Evolutionary conservation across 139 green algal species (phyloP).

Genomic region (Chlorokybus atmophyticus): DNA sequence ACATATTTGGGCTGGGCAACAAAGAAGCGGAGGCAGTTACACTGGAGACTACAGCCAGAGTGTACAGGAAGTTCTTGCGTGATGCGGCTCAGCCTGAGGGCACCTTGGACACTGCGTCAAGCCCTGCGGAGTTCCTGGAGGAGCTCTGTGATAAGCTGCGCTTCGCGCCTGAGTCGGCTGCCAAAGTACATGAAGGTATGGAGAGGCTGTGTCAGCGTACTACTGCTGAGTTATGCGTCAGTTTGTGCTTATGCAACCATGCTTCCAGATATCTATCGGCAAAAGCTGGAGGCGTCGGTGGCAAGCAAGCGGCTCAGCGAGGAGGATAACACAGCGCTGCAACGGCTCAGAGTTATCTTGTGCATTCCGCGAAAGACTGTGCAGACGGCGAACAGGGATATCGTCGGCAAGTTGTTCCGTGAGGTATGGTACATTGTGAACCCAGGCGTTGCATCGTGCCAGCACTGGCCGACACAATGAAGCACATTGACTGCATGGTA

Average conservation of each 20-base stretch:
- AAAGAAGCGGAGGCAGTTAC: constrained; percentile 54
- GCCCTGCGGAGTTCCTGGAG: constrained; percentile 51
- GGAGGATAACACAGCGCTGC: constrained; percentile 55
- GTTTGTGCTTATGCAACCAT: too few species aligned
- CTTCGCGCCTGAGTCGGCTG: constrained; percentile 59
- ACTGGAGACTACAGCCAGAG: constrained; percentile 42
- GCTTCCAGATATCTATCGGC: constrained; percentile 49
- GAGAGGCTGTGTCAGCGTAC: too few species aligned
- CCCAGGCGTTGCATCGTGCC: too few species aligned
- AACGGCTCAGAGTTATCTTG: constrained; percentile 61
- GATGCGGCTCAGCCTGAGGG: constrained; percentile 22
- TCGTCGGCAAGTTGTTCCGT: constrained; percentile 46
- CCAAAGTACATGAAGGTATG: constrained; percentile 53
- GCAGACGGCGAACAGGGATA: constrained; percentile 38
- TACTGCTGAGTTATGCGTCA: too few species aligned
- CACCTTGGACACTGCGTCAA: constrained; percentile 36
- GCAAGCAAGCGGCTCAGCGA: constrained; percentile 50
- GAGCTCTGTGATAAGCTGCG: constrained; percentile 58
- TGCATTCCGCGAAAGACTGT: constrained; percentile 58
- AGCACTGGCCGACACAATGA: too few species aligned
- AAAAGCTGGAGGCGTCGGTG: constrained; percentile 52
- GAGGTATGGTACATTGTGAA: constrained; percentile 21
- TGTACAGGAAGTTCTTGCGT: constrained; percentile 46
- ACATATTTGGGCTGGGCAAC: constrained; percentile 56
- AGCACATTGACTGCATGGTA: too few species aligned